Percentiles rank a stretch among this genome's conserved stretches.
Conservation (phyloP, 148 eudicot species). For the Linanthus parryae region DNA sequence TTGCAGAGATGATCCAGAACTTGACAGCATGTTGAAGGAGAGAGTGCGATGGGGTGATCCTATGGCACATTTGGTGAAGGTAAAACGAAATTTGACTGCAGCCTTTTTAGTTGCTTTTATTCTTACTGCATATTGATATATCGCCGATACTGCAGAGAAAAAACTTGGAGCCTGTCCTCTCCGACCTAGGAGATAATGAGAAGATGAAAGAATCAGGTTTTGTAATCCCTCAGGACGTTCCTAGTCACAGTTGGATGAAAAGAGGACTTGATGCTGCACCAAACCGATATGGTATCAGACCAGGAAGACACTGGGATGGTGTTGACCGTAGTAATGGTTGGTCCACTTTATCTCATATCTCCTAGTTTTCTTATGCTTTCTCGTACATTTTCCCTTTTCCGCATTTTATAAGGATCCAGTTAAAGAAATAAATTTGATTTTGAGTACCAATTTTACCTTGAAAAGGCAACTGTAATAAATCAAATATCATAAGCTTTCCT, state of each 20-base stretch:
- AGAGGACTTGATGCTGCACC: conserved; percentile 67
- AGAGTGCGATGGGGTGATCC: conserved; percentile 96
- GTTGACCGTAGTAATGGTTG: conserved; percentile 95
- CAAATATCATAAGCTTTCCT: too few species aligned
- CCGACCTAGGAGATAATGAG: conserved; percentile 63
- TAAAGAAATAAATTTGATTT: too few species aligned
- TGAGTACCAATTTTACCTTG: too few species aligned
- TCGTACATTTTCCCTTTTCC: too few species aligned
- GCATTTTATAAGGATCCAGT: too few species aligned
- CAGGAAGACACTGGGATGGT: conserved; percentile 99
- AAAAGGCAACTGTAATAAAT: too few species aligned
- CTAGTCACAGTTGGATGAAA: conserved; percentile 76
- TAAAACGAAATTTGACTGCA: conserved; percentile 4
- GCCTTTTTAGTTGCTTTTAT: background rate
- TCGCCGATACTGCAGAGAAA: conserved; percentile 26
- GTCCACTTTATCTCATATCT: too few species aligned
- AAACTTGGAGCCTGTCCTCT: conserved; percentile 35
- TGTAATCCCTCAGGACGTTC: conserved; percentile 80
- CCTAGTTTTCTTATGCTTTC: too few species aligned
- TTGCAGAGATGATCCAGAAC: conserved; percentile 22
- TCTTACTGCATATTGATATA: background rate
- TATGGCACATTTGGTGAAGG: conserved; percentile 99
- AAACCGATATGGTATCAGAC: conserved; percentile 88
- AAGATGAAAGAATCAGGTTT: conserved; percentile 91
- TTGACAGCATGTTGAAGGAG: conserved; percentile 58